These are phyloP conservation scores for Calendula officinalis DNA, from an alignment of 129 eudicot genomes.

Conservation along the genomic window DNA sequence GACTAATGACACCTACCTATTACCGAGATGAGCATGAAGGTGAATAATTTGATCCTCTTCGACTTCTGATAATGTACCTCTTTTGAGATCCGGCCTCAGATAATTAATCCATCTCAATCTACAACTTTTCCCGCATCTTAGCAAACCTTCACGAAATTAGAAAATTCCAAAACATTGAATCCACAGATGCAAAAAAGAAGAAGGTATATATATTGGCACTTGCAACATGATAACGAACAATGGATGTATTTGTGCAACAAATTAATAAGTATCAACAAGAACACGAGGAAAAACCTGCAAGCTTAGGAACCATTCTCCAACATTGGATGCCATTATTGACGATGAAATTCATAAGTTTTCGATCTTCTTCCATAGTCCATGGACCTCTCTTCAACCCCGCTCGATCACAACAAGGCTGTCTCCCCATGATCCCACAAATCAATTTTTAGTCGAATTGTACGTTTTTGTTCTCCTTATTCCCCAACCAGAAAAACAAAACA, in stretches of 20 bases:
- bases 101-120: slow-evolving; percentile 82
- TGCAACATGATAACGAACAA: background rate
- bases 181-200: background rate
- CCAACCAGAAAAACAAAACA: slow-evolving; percentile 19
- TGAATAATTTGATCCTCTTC: slow-evolving; percentile 73
- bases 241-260: no score
- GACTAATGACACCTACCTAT: slow-evolving; percentile 42
- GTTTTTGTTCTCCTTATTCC: slow-evolving; percentile 22
- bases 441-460: background rate
- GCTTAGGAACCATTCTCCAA: slow-evolving; percentile 83
- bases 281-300: slow-evolving; percentile 49
- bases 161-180: background rate
- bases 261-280: no score
- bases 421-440: slow-evolving; percentile 48
- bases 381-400: slow-evolving; percentile 84
- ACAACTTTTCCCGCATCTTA: slow-evolving; percentile 85
- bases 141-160: slow-evolving; percentile 44
- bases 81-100: slow-evolving; percentile 73
- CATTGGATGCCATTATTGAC: slow-evolving; percentile 70
- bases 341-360: slow-evolving; percentile 57
- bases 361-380: slow-evolving; percentile 85
- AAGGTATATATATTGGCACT: background rate
- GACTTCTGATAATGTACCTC: slow-evolving; percentile 60
- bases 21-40: slow-evolving; percentile 79
- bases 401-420: slow-evolving; percentile 84